These are phyloP conservation scores for Aureobasidium namibiae DNA, from an alignment of 2,329 filamentous ascomycete genomes.

Conservation along the genomic window DNA sequence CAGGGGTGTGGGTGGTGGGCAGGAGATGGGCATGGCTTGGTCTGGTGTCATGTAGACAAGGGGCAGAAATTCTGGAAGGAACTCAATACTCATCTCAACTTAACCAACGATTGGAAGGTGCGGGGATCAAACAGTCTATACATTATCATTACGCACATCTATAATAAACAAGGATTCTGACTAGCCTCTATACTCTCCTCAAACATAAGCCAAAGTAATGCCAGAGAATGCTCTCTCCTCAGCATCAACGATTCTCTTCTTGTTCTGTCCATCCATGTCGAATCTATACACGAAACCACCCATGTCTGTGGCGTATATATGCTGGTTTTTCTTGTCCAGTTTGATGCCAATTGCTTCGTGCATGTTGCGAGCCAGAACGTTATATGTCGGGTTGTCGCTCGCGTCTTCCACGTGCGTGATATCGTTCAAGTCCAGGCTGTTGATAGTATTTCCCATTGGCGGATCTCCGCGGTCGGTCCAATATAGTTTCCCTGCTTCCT, in stretches of 20 bases:
- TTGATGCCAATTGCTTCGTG: slow-evolving; percentile 42
- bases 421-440: slow-evolving; percentile 21
- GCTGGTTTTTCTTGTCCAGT: slow-evolving; percentile 29
- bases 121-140: too few relatives aligned
- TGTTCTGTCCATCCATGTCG: slow-evolving; percentile 4
- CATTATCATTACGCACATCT: too few relatives aligned
- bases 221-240: background rate
- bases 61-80: too few relatives aligned
- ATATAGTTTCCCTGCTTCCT: slow-evolving; percentile 39
- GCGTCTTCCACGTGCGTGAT: background rate
- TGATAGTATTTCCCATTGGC: slow-evolving; percentile 47
- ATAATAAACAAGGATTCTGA: too few relatives aligned
- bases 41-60: too few relatives aligned
- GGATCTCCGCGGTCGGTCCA: slow-evolving; percentile 55
- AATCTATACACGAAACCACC: slow-evolving; percentile 23
- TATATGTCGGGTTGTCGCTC: background rate
- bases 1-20: background rate
- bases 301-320: slow-evolving; percentile 35
- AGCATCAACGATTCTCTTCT: background rate
- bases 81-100: too few relatives aligned
- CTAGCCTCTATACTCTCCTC: too few relatives aligned
- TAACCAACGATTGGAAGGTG: too few relatives aligned
- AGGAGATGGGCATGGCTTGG: background rate
- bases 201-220: background rate
- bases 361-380: slow-evolving; percentile 27